Conservation (phyloP, 495 filamentous ascomycete species). For the Articulospora tetracladia region DNA sequence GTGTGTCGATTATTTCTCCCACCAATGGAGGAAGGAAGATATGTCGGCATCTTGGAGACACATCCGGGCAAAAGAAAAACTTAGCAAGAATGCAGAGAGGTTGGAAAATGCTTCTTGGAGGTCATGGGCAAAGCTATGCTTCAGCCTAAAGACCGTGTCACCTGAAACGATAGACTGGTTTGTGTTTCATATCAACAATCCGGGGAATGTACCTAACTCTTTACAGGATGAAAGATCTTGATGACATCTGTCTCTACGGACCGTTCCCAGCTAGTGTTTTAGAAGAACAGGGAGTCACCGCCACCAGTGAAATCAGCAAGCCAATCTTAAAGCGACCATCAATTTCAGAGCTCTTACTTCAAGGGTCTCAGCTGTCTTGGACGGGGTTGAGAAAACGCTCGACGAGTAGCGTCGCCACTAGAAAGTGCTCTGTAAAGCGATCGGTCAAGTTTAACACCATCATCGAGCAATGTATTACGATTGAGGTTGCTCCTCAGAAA, state of each 20-base stretch:
- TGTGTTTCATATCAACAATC: background rate
- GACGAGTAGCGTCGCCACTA: conserved; percentile 45
- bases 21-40: conserved; percentile 93
- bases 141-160: conserved; percentile 61
- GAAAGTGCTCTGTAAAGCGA: conserved; percentile 41
- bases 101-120: conserved; percentile 97
- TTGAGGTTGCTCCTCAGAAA: conserved; percentile 43
- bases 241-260: conserved; percentile 95
- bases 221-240: conserved; percentile 85
- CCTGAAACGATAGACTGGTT: conserved; percentile 19
- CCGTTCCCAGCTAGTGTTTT: conserved; percentile 56
- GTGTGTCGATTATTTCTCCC: conserved; percentile 93
- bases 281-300: conserved; percentile 64
- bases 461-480: conserved; percentile 89
- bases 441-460: conserved; percentile 77
- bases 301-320: conserved; percentile 71
- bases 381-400: conserved; percentile 56
- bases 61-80: conserved; percentile 68
- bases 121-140: conserved; percentile 91
- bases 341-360: conserved; percentile 88
- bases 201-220: background rate
- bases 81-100: conserved; percentile 75
- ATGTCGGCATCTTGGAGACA: conserved; percentile 97
- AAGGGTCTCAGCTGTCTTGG: conserved; percentile 50
- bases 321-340: conserved; percentile 93